phyloP scores from a whole-genome alignment of 352 stramenopile genomes.

The Pythium aquatile region DNA sequence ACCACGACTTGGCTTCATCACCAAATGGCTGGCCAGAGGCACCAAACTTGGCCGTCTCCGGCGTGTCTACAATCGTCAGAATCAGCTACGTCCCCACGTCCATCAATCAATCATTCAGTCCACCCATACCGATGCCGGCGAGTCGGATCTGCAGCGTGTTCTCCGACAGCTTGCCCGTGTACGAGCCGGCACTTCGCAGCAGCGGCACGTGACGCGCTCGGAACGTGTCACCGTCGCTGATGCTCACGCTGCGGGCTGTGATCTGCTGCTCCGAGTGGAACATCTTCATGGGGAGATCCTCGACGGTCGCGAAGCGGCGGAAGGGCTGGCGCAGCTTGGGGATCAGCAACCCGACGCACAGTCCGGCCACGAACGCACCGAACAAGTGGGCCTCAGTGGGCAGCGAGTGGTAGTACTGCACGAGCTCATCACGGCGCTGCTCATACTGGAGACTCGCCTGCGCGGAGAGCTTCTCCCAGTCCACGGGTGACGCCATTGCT shows the following conservation, averaged over 20 bases:
- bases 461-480: conserved; percentile 22
- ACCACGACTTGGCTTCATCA: conserved; percentile 77
- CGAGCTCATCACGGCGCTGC: conserved; percentile 11
- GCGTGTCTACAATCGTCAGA: conserved; percentile 46
- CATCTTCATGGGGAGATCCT: conserved; percentile 70
- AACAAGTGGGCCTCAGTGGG: conserved; percentile 40
- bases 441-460: conserved; percentile 17
- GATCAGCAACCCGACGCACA: conserved; percentile 56
- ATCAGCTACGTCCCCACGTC: background rate
- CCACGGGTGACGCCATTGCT: conserved; percentile 10
- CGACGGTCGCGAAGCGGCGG: conserved; percentile 69
- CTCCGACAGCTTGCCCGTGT: conserved; percentile 63
- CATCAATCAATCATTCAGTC: background rate
- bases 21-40: conserved; percentile 74
- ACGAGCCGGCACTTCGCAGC: conserved; percentile 37
- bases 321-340: conserved; percentile 62
- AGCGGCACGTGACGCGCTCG: conserved; percentile 67
- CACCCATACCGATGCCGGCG: conserved; percentile 58
- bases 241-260: conserved; percentile 45
- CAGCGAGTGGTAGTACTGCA: conserved; percentile 31
- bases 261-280: conserved; percentile 68
- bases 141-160: conserved; percentile 85
- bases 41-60: conserved; percentile 86
- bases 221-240: conserved; percentile 86
- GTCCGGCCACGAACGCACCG: conserved; percentile 49